These are phyloP conservation scores for Binderoboletus segoi DNA, from an alignment of 1,284 basidiomycete species.

Conservation along the genomic window DNA sequence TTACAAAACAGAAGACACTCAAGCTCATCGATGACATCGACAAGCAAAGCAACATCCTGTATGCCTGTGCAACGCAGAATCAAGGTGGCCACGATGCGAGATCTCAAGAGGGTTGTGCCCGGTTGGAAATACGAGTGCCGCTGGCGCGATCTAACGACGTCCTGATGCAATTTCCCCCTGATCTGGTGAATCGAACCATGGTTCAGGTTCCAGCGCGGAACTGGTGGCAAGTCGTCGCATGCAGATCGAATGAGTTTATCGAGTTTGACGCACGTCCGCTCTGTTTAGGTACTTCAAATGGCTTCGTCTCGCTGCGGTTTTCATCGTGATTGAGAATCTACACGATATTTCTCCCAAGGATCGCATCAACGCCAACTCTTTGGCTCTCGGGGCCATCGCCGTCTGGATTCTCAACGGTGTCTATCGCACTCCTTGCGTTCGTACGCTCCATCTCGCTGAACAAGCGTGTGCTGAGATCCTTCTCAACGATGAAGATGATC, in stretches of 20 bases:
- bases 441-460: too few species aligned
- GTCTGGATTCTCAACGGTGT: too few species aligned
- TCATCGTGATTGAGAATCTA: too few species aligned
- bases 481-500: neutral
- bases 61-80: too few species aligned
- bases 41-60: conserved; percentile 1
- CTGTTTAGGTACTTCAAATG: conserved; percentile 18
- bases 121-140: conserved; percentile 3
- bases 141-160: neutral
- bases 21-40: neutral
- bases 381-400: too few species aligned
- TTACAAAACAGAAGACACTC: rapidly evolving
- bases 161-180: neutral
- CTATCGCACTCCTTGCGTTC: too few species aligned
- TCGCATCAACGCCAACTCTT: too few species aligned
- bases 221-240: conserved; percentile 16
- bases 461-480: neutral
- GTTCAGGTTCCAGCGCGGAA: neutral
- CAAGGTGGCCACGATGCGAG: too few species aligned
- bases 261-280: too few species aligned
- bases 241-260: too few species aligned
- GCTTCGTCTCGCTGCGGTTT: neutral
- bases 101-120: conserved; percentile 6
- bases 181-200: neutral
- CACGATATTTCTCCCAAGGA: too few species aligned